Base-by-base conservation (phyloP, 2,329 filamentous ascomycete species). In the Trichophyton rubrum region DNA sequence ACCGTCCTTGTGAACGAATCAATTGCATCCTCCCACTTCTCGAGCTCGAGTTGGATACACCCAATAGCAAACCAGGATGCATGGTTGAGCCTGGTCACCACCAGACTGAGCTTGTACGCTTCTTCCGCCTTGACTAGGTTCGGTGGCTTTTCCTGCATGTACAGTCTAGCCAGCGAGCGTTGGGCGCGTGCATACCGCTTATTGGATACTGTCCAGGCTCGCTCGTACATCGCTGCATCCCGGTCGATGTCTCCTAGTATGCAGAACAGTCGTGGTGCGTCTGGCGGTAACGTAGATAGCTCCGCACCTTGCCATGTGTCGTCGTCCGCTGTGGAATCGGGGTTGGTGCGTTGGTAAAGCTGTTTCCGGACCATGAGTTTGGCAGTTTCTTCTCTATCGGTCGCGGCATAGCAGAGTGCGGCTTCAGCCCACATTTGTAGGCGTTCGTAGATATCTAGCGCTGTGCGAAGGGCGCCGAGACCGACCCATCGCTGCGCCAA, bases 361-460 rank as follows among this genome's bases (percentile, higher is more conserved):
- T 92, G 85, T 73, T 85, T 85, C 59, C 89, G 83, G 15, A 97
- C 77, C 56, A 96, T 82, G 2, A 80, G 82, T 60, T 83, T 84
- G 1, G 90, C 93, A 69, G 93, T 93, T 24, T 88, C 88, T 73
- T 96, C 91, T 74, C 85, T 80, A n/a, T 86, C 82, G 0, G 86
- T 88, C 0, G 84, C 79, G 11, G 90, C 91, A 67, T 90, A 86
- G 71, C 93, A 99, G 1, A 99, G 79, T 0, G 93, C 92, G 3
- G 91, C 90, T 74, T 99, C 93, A 1, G 93, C 89, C 90, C 93
- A 97, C 72, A 97, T 86, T 61, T 90, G 85, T 17, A 99, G 77
- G 2, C 93, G 83, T 74, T 96, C 91, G 74, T 97, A 99, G 63
- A 99, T 97, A 63, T 96, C 93, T 1, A 99, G 81, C 0, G 93